These are phyloP conservation scores for Tremella mesenterica DNA, from an alignment of 768 basidiomycete genomes.

Conservation along the genomic window DNA sequence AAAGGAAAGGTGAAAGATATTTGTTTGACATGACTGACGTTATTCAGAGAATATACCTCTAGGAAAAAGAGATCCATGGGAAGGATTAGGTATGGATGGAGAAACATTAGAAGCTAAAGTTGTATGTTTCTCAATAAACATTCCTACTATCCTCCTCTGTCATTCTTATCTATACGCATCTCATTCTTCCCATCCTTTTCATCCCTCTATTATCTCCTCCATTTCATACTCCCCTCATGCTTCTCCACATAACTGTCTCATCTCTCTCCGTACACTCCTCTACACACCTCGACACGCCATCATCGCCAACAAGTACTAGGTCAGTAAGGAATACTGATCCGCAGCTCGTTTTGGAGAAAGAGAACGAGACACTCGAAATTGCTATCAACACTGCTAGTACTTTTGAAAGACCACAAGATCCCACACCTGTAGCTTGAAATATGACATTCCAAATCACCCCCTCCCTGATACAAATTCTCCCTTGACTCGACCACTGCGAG, in stretches of 20 bases:
- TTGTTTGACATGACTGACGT: not conserved
- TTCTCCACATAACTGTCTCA: not conserved
- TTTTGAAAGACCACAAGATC: too few species aligned
- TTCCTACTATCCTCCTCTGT: too few species aligned
- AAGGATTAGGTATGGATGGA: slow-evolving; percentile 25
- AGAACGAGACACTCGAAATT: slow-evolving; percentile 21
- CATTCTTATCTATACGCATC: not conserved
- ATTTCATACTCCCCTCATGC: not conserved
- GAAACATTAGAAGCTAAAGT: slow-evolving; percentile 36
- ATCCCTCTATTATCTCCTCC: too few species aligned
- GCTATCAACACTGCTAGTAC: too few species aligned
- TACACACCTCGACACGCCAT: too few species aligned
- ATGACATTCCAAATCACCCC: too few species aligned
- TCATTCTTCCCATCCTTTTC: too few species aligned
- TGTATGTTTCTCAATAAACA: slow-evolving; percentile 20
- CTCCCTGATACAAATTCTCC: too few species aligned
- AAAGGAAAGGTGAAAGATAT: not conserved
- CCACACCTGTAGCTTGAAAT: too few species aligned
- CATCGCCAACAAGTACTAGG: too few species aligned
- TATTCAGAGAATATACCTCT: slow-evolving; percentile 26
- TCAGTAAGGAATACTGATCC: not conserved
- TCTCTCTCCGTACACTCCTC: too few species aligned
- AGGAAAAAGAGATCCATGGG: slow-evolving; percentile 26
- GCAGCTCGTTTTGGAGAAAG: slow-evolving; percentile 22
- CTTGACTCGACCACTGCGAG: too few species aligned